phyloP scores from a whole-genome alignment of 2,329 filamentous ascomycete genomes.

The Verticillium albo-atrum region DNA sequence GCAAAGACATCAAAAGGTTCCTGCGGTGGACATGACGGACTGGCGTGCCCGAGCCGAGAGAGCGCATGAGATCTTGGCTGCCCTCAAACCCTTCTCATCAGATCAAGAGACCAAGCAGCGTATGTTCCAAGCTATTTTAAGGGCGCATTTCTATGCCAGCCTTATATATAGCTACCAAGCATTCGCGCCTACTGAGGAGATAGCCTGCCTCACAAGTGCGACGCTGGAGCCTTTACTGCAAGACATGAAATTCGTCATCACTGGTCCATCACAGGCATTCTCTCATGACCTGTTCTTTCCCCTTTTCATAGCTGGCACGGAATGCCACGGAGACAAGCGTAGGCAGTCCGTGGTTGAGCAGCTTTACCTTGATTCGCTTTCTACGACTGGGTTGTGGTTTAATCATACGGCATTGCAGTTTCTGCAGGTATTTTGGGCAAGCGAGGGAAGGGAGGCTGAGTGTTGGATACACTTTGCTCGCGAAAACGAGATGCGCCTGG shows the following conservation, averaged over 20 bases:
- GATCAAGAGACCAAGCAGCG: neutral
- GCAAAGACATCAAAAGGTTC: neutral
- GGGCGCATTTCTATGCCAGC: conserved; percentile 13
- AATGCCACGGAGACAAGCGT: neutral
- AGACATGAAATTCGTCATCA: neutral
- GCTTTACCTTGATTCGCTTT: neutral
- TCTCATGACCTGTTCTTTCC: neutral
- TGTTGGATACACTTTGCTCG: neutral
- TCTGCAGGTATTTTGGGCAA: neutral
- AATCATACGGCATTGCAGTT: neutral
- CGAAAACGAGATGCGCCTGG: neutral
- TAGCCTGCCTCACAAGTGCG: neutral
- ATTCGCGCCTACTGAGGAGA: conserved; percentile 2
- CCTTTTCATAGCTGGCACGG: neutral
- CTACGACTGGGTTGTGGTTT: neutral
- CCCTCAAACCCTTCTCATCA: neutral
- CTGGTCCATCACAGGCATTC: neutral
- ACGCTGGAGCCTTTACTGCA: neutral
- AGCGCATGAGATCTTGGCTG: neutral
- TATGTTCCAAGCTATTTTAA: conserved; percentile 11
- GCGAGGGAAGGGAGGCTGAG: neutral
- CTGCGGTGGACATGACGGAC: neutral
- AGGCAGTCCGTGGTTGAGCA: neutral
- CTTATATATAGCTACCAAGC: conserved; percentile 16
- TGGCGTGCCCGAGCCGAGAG: neutral